Evolutionary conservation across 176 grass and related monocot species (phyloP).

Genomic region (Cenchrus americanus): DNA sequence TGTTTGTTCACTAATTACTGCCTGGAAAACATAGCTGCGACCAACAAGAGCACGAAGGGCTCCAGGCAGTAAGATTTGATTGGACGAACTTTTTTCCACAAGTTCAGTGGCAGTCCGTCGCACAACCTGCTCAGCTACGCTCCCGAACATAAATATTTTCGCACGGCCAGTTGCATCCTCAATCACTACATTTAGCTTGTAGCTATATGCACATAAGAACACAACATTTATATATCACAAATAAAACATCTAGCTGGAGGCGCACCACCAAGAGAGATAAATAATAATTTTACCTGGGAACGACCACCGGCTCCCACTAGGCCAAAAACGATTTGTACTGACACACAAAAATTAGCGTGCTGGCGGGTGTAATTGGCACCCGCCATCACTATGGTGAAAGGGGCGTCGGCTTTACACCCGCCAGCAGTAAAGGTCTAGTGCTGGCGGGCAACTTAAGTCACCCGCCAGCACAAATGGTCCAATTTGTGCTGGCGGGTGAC

Average conservation of each 20-base stretch:
- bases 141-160: slow-evolving; percentile 10
- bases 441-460: too few relatives aligned
- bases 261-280: neutral
- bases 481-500: too few relatives aligned
- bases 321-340: too few relatives aligned
- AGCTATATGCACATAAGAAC: neutral
- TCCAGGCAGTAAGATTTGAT: neutral
- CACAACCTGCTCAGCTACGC: neutral
- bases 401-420: too few relatives aligned
- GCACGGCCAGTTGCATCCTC: neutral
- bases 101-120: neutral
- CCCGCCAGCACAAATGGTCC: too few relatives aligned
- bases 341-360: too few relatives aligned
- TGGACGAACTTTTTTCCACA: neutral
- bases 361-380: too few relatives aligned
- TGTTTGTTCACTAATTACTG: neutral
- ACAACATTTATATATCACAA: neutral
- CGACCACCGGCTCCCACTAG: neutral
- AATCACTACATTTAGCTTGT: neutral
- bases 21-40: neutral
- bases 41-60: neutral
- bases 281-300: neutral
- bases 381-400: too few relatives aligned
- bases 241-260: neutral
- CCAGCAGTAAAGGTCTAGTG: too few relatives aligned